Evolutionary conservation across 2,329 filamentous ascomycete species (phyloP), one percentile per base, ranked within the genome.

Genomic region (Incumbomyces delicatus): DNA sequence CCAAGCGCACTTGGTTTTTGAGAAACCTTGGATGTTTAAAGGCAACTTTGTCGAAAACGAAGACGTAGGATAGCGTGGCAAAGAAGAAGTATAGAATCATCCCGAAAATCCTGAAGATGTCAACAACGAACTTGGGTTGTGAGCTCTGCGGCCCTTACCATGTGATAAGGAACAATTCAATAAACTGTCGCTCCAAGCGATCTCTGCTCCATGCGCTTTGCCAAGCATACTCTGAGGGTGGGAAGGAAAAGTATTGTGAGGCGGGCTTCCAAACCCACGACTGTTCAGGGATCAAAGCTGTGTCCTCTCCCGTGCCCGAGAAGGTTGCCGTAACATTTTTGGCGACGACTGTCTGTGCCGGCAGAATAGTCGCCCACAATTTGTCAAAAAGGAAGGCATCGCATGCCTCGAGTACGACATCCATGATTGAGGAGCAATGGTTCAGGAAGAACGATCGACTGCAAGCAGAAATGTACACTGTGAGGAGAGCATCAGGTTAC

Each of bases 1-100:
- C 90, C 58, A 88, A 77, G 50, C 75, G 72, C 53, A 95, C 83
- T 66, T 95, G 90, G 68, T 95, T 90, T 70, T 92, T 94, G 61
- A 95, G 82, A 66, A 90, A 96, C 62, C 92, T 92, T 40, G 90
- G 90, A 65, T 96, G 90, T 44, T 87, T 73, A 67, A 90, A 80
- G 37, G 86, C 92, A 35, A 80, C 77, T 67, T 95, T 92, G 68
- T 95, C 89, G 70, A 95, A 95, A 61, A 95, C 75, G 69, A 95
- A 83, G 60, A 83, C 59, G 68, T 94, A 96, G 13, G 88, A 95
- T 14, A 94, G 73, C 5, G 81, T 75, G 3, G 89, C 85, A 62
- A 87, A 87, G 54, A 86, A 59, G 65, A 90, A 95, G 75, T 95
- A 96, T 47, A 92, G 73, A 39, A 88, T 54, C 30, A 89, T 66